These are phyloP conservation scores for Lachnum nothofagi DNA, from an alignment of 2,329 filamentous ascomycete genomes.

Conservation along the genomic window DNA sequence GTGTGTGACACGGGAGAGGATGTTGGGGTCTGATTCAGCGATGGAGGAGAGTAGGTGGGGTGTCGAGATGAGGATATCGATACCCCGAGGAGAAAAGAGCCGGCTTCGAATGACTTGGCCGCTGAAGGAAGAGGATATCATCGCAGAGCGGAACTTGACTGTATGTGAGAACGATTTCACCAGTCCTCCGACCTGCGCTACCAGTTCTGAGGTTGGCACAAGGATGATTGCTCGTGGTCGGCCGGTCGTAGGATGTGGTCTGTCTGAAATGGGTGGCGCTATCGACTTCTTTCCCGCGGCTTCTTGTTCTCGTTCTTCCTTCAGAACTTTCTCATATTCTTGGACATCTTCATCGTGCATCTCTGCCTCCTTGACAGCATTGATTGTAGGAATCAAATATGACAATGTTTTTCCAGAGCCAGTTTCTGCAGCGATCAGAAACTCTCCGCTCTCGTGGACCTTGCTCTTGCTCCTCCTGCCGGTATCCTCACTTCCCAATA, in stretches of 20 bases:
- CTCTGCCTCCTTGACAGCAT: constrained; percentile 78
- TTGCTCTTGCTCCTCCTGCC: constrained; percentile 34
- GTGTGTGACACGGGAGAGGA: constrained; percentile 85
- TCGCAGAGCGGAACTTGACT: constrained; percentile 78
- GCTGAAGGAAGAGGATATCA: constrained; percentile 73
- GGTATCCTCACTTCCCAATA: constrained; percentile 55
- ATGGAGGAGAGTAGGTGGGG: constrained; percentile 87
- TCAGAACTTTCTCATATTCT: constrained; percentile 54
- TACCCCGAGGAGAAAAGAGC: constrained; percentile 72
- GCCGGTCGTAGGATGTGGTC: constrained; percentile 67
- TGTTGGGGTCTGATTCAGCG: constrained; percentile 81
- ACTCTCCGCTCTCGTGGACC: constrained; percentile 44
- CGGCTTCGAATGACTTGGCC: constrained; percentile 76
- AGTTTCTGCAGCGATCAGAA: constrained; percentile 88
- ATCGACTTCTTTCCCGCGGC: constrained; percentile 60
- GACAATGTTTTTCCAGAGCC: constrained; percentile 95
- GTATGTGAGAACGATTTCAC: constrained; percentile 79
- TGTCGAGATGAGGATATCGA: constrained; percentile 82
- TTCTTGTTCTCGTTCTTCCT: constrained; percentile 49
- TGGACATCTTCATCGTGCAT: constrained; percentile 53
- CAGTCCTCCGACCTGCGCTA: constrained; percentile 76
- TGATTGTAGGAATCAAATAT: constrained; percentile 78
- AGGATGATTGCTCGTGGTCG: constrained; percentile 80
- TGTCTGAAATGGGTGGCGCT: constrained; percentile 52
- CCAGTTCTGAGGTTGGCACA: constrained; percentile 87